phyloP scores from a whole-genome alignment of 2,329 filamentous ascomycete species.

The Claviceps pazoutovae region DNA sequence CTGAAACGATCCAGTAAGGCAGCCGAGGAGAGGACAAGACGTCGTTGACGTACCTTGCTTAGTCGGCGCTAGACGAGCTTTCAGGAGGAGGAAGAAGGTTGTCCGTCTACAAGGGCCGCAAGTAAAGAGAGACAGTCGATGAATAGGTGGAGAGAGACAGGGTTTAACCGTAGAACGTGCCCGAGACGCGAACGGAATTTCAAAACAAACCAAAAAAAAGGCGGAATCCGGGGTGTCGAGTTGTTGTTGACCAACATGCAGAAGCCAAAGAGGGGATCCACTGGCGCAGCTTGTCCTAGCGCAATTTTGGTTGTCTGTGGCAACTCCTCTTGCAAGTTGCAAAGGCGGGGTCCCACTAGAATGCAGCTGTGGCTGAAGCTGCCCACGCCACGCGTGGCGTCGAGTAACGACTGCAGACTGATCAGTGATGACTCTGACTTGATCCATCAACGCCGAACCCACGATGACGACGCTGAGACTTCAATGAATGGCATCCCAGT shows the following conservation, averaged over 20 bases:
- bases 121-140: neutral
- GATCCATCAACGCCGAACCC: no score
- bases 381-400: slow-evolving; percentile 4
- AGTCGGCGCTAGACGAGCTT: neutral
- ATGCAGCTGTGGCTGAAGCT: neutral
- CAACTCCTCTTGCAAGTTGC: slow-evolving; percentile 13
- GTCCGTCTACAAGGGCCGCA: slow-evolving; percentile 3
- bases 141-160: neutral
- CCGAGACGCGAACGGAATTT: neutral
- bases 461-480: no score
- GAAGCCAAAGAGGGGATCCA: slow-evolving; percentile 7
- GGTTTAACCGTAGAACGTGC: neutral
- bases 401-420: no score
- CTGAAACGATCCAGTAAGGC: slow-evolving; percentile 4
- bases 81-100: slow-evolving; percentile 2
- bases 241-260: slow-evolving; percentile 6
- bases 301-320: slow-evolving; percentile 23
- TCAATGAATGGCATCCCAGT: neutral
- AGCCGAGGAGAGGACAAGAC: slow-evolving; percentile 1
- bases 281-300: slow-evolving; percentile 22
- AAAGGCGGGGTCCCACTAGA: neutral
- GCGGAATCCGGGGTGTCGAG: neutral
- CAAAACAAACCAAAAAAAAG: neutral
- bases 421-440: no score
- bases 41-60: neutral